These are phyloP conservation scores for Thraustotheca clavata DNA, from an alignment of 352 stramenopile genomes.

Conservation along the genomic window DNA sequence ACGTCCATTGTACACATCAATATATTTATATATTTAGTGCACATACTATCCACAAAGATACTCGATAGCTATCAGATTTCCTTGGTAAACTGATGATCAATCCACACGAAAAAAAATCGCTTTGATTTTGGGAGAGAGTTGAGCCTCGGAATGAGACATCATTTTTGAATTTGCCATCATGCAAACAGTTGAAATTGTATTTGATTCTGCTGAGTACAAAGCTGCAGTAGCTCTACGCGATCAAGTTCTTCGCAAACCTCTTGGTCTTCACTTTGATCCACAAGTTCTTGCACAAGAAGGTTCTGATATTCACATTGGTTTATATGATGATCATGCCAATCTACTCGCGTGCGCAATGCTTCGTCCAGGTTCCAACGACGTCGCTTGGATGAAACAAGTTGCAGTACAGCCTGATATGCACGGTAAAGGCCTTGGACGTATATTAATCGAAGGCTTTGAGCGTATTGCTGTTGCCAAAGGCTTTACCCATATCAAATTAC, in stretches of 20 bases:
- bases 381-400: slow-evolving; percentile 22
- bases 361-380: background rate
- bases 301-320: slow-evolving; percentile 9
- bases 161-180: background rate
- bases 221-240: slow-evolving; percentile 7
- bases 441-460: slow-evolving; percentile 13
- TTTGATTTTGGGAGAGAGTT: too few species aligned
- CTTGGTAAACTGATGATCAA: too few species aligned
- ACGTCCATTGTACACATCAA: too few species aligned
- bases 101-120: too few species aligned
- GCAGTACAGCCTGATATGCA: slow-evolving; percentile 4
- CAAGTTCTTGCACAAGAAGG: slow-evolving; percentile 4
- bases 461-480: background rate
- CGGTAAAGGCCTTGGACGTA: slow-evolving; percentile 10
- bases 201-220: slow-evolving; percentile 5
- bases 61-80: too few species aligned
- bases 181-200: slow-evolving; percentile 1
- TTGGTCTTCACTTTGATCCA: background rate
- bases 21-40: too few species aligned
- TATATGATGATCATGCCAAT: background rate
- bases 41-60: too few species aligned
- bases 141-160: too few species aligned
- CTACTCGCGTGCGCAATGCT: slow-evolving; percentile 10
- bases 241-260: slow-evolving; percentile 15
- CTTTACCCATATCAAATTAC: slow-evolving; percentile 9